Evolutionary conservation across 371 early-diverging fungal species (phyloP), one percentile per base, ranked within the genome.

Genomic region (Batkoa obscura): DNA sequence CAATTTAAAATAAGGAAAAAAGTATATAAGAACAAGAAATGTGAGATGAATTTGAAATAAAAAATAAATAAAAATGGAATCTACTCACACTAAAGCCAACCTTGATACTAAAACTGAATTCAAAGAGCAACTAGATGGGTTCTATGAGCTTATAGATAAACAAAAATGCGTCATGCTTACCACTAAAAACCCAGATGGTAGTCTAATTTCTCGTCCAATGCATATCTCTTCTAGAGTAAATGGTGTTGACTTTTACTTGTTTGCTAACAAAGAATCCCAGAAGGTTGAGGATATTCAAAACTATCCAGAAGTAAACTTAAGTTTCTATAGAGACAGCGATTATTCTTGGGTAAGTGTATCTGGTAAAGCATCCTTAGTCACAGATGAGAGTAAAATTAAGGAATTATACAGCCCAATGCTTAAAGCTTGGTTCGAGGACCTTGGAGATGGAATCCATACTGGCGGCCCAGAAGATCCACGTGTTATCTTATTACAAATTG

Each of bases 401-500:
- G 59, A 68, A 34, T 59, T 70, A 0, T 71, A 67, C 49, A 39
- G 48, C 0, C 48, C 59, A 3, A 66, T 62, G 34, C 39, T 70
- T 39, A 60, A 66, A 47, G 60, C 68, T 43, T 71, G 70, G 69
- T 67, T 73, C 50, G 66, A 60, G 23, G 71, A 71, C 56, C 50
- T 65, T 13, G 62, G 62, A 6, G 74, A 71, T 57, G 68, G 68
- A 38, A 50, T 65, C 1, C 70, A 72, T 52, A 62, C 66, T 41
- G 74, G 72, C n/a, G 62, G 68, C 12, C 60, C 65, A 5, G 54
- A 60, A 23, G 74, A 73, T 60, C 74, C 74, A 5, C 64, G 74
- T 1, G 63, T 73, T 4, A 43, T 55, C 17, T 23, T 37, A 56
- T 43, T 55, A 17, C 23, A 55, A 3, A 23, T 55, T 33, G 33